A percentile compares a stretch with the other conserved stretches of the same genome.
Evolutionary conservation across 805 yeast species (phyloP).

Genomic region (Lipomyces kockii): DNA sequence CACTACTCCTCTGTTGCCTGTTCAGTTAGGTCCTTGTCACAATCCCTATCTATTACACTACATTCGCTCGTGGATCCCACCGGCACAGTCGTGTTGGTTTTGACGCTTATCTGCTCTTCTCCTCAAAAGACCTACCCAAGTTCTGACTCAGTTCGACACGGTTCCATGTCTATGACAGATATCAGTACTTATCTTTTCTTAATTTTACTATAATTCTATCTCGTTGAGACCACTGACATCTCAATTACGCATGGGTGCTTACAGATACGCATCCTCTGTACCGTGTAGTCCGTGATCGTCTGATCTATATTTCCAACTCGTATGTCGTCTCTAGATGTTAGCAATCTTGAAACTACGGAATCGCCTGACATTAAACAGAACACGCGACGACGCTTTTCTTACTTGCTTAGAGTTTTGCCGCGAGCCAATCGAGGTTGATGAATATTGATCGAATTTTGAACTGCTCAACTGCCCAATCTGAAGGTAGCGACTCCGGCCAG

Average conservation of each 20-base stretch:
- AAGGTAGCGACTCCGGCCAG: not conserved
- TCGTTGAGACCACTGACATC: no score
- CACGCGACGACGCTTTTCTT: not conserved
- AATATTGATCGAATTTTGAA: constrained; percentile 40
- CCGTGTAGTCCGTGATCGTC: not conserved
- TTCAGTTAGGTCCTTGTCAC: not conserved
- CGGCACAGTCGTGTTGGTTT: not conserved
- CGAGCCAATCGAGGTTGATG: constrained; percentile 27
- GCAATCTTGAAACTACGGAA: not conserved
- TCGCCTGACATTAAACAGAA: not conserved
- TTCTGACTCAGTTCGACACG: not conserved
- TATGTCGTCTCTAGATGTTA: not conserved
- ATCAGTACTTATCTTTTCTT: not conserved
- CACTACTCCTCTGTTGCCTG: no score
- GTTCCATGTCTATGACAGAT: not conserved
- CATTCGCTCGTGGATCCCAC: not conserved
- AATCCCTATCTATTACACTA: not conserved
- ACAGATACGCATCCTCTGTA: not conserved
- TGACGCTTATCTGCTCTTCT: not conserved
- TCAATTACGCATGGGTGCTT: not conserved
- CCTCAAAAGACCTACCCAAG: not conserved
- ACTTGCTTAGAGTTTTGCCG: not conserved
- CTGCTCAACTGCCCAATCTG: constrained; percentile 23
- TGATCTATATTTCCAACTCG: not conserved
- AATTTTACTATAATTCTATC: not conserved